Evolutionary conservation across 2,329 filamentous ascomycete genomes (phyloP).

Genomic region (Aaosphaeria arxii): DNA sequence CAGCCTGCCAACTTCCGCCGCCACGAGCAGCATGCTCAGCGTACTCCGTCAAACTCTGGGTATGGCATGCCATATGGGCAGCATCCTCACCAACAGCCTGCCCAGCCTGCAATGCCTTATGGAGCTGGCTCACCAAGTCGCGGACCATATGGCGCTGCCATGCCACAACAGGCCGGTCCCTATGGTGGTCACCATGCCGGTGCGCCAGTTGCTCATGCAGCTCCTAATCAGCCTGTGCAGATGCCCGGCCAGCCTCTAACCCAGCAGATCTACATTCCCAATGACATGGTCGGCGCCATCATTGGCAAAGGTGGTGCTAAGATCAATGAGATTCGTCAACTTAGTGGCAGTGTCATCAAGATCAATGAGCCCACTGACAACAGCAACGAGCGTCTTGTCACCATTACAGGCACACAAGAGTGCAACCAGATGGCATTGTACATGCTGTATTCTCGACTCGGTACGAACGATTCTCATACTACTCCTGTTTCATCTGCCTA

Average conservation of each 20-base stretch:
- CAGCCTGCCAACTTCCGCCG: conserved; percentile 79
- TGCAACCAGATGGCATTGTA: conserved; percentile 99
- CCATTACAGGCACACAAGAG: conserved; percentile 95
- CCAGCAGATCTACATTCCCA: conserved; percentile 98
- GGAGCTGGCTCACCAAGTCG: conserved; percentile 67
- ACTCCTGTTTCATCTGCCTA: neutral
- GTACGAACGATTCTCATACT: conserved; percentile 51
- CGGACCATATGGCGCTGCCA: conserved; percentile 69
- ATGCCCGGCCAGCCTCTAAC: conserved; percentile 83
- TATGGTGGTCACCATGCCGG: conserved; percentile 58
- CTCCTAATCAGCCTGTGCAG: conserved; percentile 55
- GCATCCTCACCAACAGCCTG: neutral
- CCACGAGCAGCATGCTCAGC: conserved; percentile 58
- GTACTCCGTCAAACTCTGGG: conserved; percentile 72
- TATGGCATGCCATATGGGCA: conserved; percentile 48
- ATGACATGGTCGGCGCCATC: conserved; percentile 99
- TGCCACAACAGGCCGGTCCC: conserved; percentile 71
- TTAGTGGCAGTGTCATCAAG: conserved; percentile 98
- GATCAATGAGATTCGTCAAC: conserved; percentile 98
- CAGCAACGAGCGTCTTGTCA: conserved; percentile 96
- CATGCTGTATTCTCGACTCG: conserved; percentile 97
- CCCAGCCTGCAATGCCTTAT: conserved; percentile 67
- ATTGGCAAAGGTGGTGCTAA: conserved; percentile 98
- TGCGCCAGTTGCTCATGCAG: conserved; percentile 58
- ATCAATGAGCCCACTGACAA: conserved; percentile 99